These are phyloP conservation scores for Colletotrichum truncatum DNA, from an alignment of 2,329 filamentous ascomycete genomes.

Conservation along the genomic window DNA sequence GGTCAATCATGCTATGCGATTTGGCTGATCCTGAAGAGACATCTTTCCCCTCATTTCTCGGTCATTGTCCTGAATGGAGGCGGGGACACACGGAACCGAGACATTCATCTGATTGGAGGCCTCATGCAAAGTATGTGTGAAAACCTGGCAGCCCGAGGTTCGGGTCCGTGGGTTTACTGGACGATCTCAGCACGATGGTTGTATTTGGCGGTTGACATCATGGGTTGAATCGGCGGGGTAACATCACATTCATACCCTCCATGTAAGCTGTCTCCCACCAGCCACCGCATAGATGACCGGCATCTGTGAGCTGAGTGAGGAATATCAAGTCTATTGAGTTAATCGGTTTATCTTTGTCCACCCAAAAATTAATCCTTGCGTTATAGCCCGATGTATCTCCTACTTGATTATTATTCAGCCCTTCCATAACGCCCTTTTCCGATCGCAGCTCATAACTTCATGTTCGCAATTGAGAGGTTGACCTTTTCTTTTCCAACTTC, in stretches of 20 bases:
- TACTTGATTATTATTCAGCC: no score
- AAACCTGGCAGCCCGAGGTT: neutral
- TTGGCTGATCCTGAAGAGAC: neutral
- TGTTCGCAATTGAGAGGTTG: slow-evolving; percentile 13
- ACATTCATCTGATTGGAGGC: slow-evolving; percentile 9
- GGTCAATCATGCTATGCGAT: neutral
- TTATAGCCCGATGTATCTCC: no score
- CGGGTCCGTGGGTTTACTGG: no score
- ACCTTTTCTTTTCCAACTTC: slow-evolving; percentile 20
- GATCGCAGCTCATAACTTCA: neutral
- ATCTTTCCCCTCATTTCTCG: slow-evolving; percentile 20
- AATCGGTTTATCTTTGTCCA: no score
- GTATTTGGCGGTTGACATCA: neutral
- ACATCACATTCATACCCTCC: neutral
- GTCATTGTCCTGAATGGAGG: slow-evolving; percentile 17
- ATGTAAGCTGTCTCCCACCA: no score
- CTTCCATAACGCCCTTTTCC: neutral
- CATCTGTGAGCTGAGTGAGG: no score
- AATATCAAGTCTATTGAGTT: no score
- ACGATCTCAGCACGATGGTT: no score
- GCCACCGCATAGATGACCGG: no score
- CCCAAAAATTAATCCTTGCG: no score
- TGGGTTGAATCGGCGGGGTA: neutral
- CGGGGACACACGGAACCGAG: slow-evolving; percentile 1
- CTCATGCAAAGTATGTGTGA: no score